These are phyloP conservation scores for Infundibulicybe gibba DNA, from an alignment of 768 basidiomycete species.

Conservation along the genomic window DNA sequence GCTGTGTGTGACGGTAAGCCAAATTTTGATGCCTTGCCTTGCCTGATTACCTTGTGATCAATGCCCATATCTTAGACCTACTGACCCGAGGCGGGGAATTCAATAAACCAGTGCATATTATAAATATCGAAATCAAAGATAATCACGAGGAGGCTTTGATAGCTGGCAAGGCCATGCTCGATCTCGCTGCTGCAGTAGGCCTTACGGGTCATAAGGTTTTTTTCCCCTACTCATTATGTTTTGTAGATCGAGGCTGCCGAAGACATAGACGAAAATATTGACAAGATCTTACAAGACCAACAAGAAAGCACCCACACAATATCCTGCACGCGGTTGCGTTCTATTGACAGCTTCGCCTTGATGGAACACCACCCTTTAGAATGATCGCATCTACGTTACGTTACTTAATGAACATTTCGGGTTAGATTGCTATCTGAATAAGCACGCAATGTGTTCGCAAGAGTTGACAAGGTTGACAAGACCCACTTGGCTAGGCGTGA, in stretches of 20 bases:
- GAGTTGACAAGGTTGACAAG: constrained; percentile 18
- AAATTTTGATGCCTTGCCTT: neutral
- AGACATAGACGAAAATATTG: constrained; percentile 92
- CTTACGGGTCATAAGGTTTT: neutral
- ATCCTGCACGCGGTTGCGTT: constrained; percentile 89
- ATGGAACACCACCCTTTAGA: neutral
- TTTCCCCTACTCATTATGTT: constrained; percentile 5
- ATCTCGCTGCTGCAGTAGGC: constrained; percentile 85
- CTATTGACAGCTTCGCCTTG: constrained; percentile 53
- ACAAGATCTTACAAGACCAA: constrained; percentile 78
- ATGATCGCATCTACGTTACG: neutral
- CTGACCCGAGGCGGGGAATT: constrained; percentile 85
- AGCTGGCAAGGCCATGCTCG: constrained; percentile 93
- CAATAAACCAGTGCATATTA: constrained; percentile 91
- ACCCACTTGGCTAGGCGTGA: constrained; percentile 36
- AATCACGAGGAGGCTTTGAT: constrained; percentile 98
- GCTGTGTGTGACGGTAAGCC: constrained; percentile 92
- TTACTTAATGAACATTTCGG: neutral
- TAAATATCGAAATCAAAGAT: constrained; percentile 98
- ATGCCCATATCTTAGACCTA: constrained; percentile 55
- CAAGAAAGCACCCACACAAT: constrained; percentile 91
- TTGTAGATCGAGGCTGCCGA: constrained; percentile 76
- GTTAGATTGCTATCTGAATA: neutral
- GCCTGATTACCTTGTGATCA: neutral
- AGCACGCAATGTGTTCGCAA: constrained; percentile 44